These are phyloP conservation scores for Fragilariopsis cylindrus DNA, from an alignment of 108 stramenopile species.

Conservation along the genomic window DNA sequence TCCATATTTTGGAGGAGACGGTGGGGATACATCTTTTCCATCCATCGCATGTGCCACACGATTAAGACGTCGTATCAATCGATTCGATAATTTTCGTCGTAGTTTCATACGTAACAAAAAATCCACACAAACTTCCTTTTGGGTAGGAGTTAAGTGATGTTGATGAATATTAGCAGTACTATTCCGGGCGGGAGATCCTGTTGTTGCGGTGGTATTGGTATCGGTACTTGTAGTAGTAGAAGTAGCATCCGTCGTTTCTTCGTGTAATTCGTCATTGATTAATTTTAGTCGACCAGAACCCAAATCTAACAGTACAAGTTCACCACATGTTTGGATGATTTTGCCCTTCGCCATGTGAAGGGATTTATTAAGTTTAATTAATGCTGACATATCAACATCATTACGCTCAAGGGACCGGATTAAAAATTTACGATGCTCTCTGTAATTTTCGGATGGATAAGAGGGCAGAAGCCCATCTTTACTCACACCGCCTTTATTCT, in stretches of 20 bases:
- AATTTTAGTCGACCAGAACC: constrained; percentile 36
- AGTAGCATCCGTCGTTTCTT: neutral
- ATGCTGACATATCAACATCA: constrained; percentile 46
- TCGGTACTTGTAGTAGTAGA: neutral
- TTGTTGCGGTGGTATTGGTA: neutral
- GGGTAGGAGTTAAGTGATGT: constrained; percentile 24
- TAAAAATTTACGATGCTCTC: constrained; percentile 42
- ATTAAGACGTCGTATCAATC: constrained; percentile 63
- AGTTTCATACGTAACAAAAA: constrained; percentile 70
- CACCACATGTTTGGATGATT: constrained; percentile 36
- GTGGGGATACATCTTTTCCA: constrained; percentile 36
- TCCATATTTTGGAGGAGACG: constrained; percentile 52
- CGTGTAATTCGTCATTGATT: constrained; percentile 38
- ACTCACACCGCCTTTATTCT: neutral
- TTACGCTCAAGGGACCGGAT: constrained; percentile 52
- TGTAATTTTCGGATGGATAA: constrained; percentile 31
- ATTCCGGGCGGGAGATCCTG: neutral
- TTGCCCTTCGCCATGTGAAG: constrained; percentile 34
- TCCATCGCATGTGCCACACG: constrained; percentile 76
- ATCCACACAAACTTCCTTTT: constrained; percentile 47
- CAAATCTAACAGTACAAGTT: constrained; percentile 45
- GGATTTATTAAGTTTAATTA: constrained; percentile 38
- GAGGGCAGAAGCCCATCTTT: constrained; percentile 10
- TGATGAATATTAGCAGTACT: neutral
- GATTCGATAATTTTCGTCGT: constrained; percentile 69